Base-by-base conservation (phyloP, 2,329 filamentous ascomycete genomes). In the Cyphellophora europaea region DNA sequence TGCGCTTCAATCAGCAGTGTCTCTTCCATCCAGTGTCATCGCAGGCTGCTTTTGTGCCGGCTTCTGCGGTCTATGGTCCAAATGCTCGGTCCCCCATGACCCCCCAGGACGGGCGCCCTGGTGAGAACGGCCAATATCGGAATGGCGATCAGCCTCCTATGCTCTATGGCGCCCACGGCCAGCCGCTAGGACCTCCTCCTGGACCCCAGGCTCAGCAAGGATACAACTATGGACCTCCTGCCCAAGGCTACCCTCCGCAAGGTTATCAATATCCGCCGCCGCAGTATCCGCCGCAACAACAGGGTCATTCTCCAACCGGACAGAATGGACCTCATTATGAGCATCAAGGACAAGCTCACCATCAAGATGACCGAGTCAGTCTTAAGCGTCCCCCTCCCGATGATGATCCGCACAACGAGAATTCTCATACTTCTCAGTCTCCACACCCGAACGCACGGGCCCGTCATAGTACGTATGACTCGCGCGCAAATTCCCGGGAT, bases 11-110 rank as follows among this genome's bases (percentile, higher is more conserved):
- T 45, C 79, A 84, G 57, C 78, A 82, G 53, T 85, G 80, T 59
- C 75, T 85, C 58, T 85, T 85, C 58, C 83, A 79, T 1, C 79
- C 80, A 2, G 79, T 85, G 15, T 82, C 77, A 3, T 79, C 78
- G 8, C 79, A 83, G 58, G 75, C 78, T 6, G 79, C 80, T 8
- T 84, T 84, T 51, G 79, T 84, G 19, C 79, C 79, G 5, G 79
- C 78, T 6, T 77, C 82, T 53, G 77, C 79, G 5, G 74, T 78
- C 38, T 82, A 72, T 43, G 45, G 42, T 32, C 69, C 71, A 11
- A 53, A 47, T 25, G 51, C 45, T 19, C 56, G 57, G 27, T 48
- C 50, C 34, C 47, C 45, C 16, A 33, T 47, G 27, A 42, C 44
- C 25, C 45, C 41, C 30, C 32, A 38, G 15, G 55, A 55, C 36